phyloP scores from a whole-genome alignment of 2,329 filamentous ascomycete species.

The Pyrenophora tritici-repentis region DNA sequence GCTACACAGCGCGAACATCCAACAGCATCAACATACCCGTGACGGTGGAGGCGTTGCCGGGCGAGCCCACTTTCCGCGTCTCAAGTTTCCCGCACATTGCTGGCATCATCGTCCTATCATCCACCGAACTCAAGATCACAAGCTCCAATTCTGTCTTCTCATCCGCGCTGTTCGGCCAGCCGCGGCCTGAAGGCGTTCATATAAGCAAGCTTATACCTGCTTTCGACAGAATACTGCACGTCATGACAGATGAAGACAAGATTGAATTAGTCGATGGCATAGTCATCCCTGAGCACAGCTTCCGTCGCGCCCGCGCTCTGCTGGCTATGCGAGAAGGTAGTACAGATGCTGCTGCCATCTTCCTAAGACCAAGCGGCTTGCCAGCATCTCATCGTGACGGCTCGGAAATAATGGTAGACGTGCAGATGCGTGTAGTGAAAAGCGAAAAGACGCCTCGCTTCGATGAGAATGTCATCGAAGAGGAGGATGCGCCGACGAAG shows the following conservation, averaged over 20 bases:
- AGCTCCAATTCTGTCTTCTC: slow-evolving; percentile 97
- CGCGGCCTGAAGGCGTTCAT: slow-evolving; percentile 77
- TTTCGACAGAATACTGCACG: slow-evolving; percentile 81
- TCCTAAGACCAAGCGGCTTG: slow-evolving; percentile 82
- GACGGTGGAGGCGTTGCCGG: slow-evolving; percentile 74
- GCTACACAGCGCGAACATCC: slow-evolving; percentile 83
- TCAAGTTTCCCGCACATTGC: slow-evolving; percentile 98
- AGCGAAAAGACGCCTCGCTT: slow-evolving; percentile 65
- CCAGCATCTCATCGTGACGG: slow-evolving; percentile 88
- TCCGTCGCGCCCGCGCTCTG: slow-evolving; percentile 84
- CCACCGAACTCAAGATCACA: slow-evolving; percentile 75
- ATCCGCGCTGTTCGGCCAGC: slow-evolving; percentile 86
- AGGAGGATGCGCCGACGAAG: slow-evolving; percentile 54
- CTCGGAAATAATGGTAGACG: slow-evolving; percentile 87
- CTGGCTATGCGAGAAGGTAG: slow-evolving; percentile 82
- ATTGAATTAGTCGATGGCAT: slow-evolving; percentile 88
- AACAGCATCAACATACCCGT: slow-evolving; percentile 82
- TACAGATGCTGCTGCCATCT: slow-evolving; percentile 73
- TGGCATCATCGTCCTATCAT: slow-evolving; percentile 91
- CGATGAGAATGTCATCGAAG: slow-evolving; percentile 67
- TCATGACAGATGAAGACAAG: slow-evolving; percentile 85
- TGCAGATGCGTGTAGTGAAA: slow-evolving; percentile 95
- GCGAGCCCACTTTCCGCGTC: slow-evolving; percentile 74
- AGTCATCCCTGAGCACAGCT: slow-evolving; percentile 94
- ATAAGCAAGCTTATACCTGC: slow-evolving; percentile 83